Base-by-base conservation (phyloP, 805 yeast genomes). In the Ogataea angusta region DNA sequence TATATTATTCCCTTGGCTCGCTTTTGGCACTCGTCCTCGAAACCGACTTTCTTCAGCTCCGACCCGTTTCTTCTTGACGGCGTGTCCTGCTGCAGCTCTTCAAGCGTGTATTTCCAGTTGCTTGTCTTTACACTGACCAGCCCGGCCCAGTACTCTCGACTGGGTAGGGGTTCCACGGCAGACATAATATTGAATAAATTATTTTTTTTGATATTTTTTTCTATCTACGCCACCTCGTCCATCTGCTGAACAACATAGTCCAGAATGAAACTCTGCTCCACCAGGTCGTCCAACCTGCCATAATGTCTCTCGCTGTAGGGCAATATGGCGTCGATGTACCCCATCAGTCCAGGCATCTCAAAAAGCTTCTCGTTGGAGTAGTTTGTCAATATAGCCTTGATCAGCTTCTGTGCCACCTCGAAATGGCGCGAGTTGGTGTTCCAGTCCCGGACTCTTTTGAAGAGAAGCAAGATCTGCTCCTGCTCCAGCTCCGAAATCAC, bases 221-320 rank as follows among this genome's bases (percentile, higher is more conserved):
- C 19, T 16, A 15, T 32, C 33, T 38, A 38, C 8, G 56, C 48
- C 25, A 62, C 36, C 35, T 70, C 75, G 51, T 75, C 78, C 87
- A 84, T 89, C 57, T 85, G 85, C 39, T 78, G 80, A 41, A 90
- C 74, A 6, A 90, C 83, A 54, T 85, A 93, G 56, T 93, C 98
- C 46, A 93, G 62, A 34, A 87, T 70, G 55, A 75, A 91, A 57
- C 95, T 88, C 58, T 87, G 86, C 62, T 93, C 96, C 26, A 89
- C 64, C 59, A 93, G 66, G 30, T 76, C 88, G 47, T 85, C 95
- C 19, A 87, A 66, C 48, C 99, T 74, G 26, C 69, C 57, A 56
- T 72, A 82, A 63, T 93, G 99, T 54, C 98, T 78, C 56, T 86
- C 88, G 47, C 85, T 84, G 62, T 93, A 93, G 3, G 98, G 96